Evolutionary conservation across 306 rosid species (phyloP).

Genomic region (Vicia villosa): DNA sequence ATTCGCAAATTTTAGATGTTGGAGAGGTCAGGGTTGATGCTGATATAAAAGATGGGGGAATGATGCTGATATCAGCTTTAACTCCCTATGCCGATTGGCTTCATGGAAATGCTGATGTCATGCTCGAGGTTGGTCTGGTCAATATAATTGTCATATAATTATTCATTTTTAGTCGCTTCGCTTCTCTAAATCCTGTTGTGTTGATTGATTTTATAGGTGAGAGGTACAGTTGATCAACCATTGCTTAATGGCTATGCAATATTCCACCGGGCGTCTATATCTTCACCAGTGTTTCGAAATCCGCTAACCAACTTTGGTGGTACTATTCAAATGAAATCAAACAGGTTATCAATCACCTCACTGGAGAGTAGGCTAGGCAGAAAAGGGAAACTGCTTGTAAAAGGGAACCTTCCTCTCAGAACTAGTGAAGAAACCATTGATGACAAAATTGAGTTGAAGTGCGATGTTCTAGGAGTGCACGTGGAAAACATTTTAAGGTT

Average conservation of each 20-base stretch:
- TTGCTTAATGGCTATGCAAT: constrained; percentile 87
- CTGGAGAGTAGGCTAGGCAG: constrained; percentile 88
- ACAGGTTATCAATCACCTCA: constrained; percentile 78
- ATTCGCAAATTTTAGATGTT: constrained; percentile 75
- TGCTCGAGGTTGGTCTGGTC: constrained; percentile 72
- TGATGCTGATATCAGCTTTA: constrained; percentile 89
- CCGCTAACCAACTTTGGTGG: constrained; percentile 87
- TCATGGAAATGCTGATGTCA: constrained; percentile 83
- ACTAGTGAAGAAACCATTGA: constrained; percentile 68
- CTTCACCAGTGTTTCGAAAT: constrained; percentile 81
- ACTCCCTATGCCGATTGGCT: constrained; percentile 94
- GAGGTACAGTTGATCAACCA: constrained; percentile 91
- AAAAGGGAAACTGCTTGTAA: constrained; percentile 79
- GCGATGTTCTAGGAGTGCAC: constrained; percentile 82
- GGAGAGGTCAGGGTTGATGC: constrained; percentile 92
- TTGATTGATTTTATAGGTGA: constrained; percentile 60
- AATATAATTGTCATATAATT: constrained; percentile 13
- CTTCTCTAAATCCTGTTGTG: constrained; percentile 26
- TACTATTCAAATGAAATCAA: constrained; percentile 76
- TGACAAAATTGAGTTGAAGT: constrained; percentile 87
- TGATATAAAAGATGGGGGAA: constrained; percentile 95
- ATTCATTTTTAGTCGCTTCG: constrained; percentile 12
- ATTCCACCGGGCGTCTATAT: constrained; percentile 84
- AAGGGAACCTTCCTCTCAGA: constrained; percentile 95
- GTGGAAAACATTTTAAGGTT: constrained; percentile 84